phyloP scores from a whole-genome alignment of 331 rosid genomes.

The Malus hybrid region DNA sequence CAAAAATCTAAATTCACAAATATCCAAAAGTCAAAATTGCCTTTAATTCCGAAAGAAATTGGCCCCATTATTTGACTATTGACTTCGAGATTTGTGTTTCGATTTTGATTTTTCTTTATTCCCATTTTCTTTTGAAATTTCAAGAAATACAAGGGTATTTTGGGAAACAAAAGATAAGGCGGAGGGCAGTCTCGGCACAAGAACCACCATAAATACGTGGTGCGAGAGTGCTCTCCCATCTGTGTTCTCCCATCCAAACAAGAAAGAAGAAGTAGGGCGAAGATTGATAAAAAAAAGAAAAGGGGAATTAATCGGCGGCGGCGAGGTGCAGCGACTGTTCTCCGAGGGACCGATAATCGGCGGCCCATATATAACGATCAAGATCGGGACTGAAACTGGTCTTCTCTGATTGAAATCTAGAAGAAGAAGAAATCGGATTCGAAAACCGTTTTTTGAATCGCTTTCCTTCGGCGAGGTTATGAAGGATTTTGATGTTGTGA shows the following conservation, averaged over 20 bases:
- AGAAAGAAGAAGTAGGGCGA: constrained; percentile 4
- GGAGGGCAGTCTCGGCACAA: constrained; percentile 11
- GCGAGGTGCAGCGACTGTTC: background rate
- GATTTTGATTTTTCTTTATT: background rate
- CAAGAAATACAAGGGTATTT: background rate
- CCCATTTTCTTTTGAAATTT: background rate
- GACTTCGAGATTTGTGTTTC: background rate
- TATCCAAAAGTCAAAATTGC: constrained; percentile 12
- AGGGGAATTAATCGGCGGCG: constrained; percentile 13
- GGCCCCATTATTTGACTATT: constrained; percentile 13
- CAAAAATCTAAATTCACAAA: background rate
- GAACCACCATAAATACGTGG: constrained; percentile 17
- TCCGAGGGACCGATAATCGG: constrained; percentile 5
- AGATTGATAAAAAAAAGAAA: background rate
- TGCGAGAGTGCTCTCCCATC: background rate
- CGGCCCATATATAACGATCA: constrained; percentile 11
- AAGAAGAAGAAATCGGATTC: constrained; percentile 6
- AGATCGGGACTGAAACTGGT: constrained; percentile 6
- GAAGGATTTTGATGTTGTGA: background rate
- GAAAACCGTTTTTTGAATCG: background rate
- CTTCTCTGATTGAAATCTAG: constrained; percentile 2
- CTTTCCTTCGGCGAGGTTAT: background rate
- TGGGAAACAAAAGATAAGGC: background rate
- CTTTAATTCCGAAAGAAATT: background rate
- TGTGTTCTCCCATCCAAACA: constrained; percentile 16